Conservation (phyloP, 2,329 filamentous ascomycete genomes). For the Zasmidium citrigriseum region DNA sequence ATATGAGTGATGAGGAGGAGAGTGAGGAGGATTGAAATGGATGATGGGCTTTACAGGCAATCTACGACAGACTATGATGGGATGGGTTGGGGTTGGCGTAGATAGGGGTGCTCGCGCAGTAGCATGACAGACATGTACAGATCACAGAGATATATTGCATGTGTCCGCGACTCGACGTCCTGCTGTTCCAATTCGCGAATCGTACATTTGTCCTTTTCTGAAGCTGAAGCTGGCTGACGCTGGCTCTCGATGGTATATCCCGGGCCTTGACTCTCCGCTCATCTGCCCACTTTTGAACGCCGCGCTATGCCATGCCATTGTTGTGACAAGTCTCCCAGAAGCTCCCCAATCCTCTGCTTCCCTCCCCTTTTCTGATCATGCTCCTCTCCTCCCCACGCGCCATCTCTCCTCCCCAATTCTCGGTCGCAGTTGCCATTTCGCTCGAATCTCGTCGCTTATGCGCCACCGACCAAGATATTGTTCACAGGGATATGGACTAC, state of each 20-base stretch:
- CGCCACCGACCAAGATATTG: constrained; percentile 68
- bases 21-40: constrained; percentile 4
- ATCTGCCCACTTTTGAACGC: constrained; percentile 7
- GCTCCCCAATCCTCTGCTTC: not conserved
- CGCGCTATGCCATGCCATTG: constrained; percentile 11
- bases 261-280: too few relatives aligned
- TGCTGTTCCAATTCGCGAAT: not conserved
- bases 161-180: not conserved
- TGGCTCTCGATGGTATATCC: not conserved
- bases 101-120: not conserved
- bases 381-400: not conserved
- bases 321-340: constrained; percentile 4
- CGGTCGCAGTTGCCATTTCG: not conserved
- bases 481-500: constrained; percentile 69
- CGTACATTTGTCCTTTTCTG: not conserved
- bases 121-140: not conserved
- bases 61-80: constrained; percentile 10
- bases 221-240: not conserved
- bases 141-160: not conserved
- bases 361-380: not conserved
- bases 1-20: constrained; percentile 12
- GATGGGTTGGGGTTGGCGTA: not conserved
- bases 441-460: constrained; percentile 45
- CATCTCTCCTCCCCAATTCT: not conserved
- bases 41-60: not conserved